These are phyloP conservation scores for Tuber borchii DNA, from an alignment of 495 filamentous ascomycete genomes.

Conservation along the genomic window DNA sequence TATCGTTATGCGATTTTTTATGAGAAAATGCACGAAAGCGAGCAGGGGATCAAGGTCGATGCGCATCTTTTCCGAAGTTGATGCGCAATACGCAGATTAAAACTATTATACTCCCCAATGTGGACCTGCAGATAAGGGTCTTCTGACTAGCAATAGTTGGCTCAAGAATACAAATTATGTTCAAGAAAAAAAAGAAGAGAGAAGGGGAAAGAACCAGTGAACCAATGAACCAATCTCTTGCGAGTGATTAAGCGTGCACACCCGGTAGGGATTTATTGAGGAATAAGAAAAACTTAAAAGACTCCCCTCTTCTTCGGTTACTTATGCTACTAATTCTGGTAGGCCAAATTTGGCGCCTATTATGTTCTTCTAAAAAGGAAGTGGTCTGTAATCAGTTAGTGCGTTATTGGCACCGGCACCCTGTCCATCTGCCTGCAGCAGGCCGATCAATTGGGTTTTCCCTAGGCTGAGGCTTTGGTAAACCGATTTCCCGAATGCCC, in stretches of 20 bases:
- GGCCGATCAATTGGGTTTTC: not conserved
- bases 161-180: not conserved
- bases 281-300: not conserved
- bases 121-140: conserved; percentile 3
- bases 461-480: conserved; percentile 1
- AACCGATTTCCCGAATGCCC: not conserved
- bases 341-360: not conserved
- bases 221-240: not conserved
- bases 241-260: not conserved
- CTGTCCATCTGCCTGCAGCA: not conserved
- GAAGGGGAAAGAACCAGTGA: not conserved
- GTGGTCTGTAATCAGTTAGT: not conserved
- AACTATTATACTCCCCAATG: not conserved
- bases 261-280: not conserved
- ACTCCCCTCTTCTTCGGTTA: not conserved
- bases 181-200: not conserved
- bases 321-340: not conserved
- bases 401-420: not conserved
- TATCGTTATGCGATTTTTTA: conserved; percentile 2
- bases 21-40: conserved; percentile 3
- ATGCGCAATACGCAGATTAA: not conserved
- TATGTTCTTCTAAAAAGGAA: not conserved
- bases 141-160: not conserved
- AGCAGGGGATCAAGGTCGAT: not conserved
- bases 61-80: not conserved